Percentiles rank a stretch among this genome's conserved stretches.
Evolutionary conservation across 2,329 filamentous ascomycete genomes (phyloP).

Genomic region (Epichloe baconii): DNA sequence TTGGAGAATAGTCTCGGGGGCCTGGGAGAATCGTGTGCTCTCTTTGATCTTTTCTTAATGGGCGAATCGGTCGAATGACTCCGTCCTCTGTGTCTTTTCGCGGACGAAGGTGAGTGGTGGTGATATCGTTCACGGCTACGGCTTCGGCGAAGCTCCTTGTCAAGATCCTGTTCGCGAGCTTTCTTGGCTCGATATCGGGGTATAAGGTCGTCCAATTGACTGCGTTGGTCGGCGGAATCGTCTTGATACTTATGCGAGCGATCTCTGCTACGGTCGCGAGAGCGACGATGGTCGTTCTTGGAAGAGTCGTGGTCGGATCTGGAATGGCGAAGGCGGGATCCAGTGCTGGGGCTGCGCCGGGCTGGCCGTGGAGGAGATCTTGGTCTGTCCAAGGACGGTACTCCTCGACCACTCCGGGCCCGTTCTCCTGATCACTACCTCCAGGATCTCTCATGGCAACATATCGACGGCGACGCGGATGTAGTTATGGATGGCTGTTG

Average conservation of each 20-base stretch:
- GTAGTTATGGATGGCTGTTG: constrained; percentile 18
- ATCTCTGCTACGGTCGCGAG: constrained; percentile 26
- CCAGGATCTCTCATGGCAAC: constrained; percentile 28
- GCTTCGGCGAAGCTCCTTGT: constrained; percentile 21
- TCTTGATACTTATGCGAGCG: constrained; percentile 15
- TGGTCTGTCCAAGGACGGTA: constrained; percentile 19
- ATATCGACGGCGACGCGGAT: constrained; percentile 24
- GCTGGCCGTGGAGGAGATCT: constrained; percentile 19
- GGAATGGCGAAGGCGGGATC: constrained; percentile 20
- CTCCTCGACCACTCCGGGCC: constrained; percentile 23
- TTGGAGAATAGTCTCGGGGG: constrained; percentile 27
- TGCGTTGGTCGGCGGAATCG: constrained; percentile 14
- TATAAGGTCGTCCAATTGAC: constrained; percentile 24
- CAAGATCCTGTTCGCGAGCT: constrained; percentile 17
- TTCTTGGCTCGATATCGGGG: constrained; percentile 23
- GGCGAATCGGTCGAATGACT: constrained; percentile 25
- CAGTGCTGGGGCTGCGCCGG: constrained; percentile 17
- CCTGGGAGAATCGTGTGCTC: constrained; percentile 23
- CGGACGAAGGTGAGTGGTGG: constrained; percentile 23
- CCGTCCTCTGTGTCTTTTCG: constrained; percentile 29
- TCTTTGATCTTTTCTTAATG: constrained; percentile 27
- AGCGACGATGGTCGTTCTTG: constrained; percentile 22
- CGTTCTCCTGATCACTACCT: constrained; percentile 23
- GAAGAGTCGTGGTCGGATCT: constrained; percentile 18
- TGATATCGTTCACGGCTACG: constrained; percentile 21